Percentiles rank a stretch among this genome's conserved stretches.
Evolutionary conservation across 306 rosid genomes (phyloP).

Genomic region (Fragaria vesca): DNA sequence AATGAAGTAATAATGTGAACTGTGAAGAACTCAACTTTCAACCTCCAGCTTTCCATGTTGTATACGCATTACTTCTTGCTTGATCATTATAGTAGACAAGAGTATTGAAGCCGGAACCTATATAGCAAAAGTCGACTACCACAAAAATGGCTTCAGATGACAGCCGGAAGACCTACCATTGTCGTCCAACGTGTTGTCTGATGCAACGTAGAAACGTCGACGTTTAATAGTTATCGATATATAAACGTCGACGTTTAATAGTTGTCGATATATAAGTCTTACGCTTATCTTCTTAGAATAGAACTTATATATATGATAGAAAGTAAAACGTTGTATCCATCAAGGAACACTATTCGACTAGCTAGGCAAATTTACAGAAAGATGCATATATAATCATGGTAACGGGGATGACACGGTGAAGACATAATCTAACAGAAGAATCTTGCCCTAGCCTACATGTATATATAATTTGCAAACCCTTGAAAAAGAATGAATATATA

Average conservation of each 20-base stretch:
- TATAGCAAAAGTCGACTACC: background rate
- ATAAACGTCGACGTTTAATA: too few relatives aligned
- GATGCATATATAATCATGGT: background rate
- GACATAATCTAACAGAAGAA: conserved; percentile 2
- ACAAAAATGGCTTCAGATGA: too few relatives aligned
- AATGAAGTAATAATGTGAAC: too few relatives aligned
- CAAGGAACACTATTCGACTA: background rate
- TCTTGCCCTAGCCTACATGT: background rate
- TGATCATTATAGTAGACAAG: background rate
- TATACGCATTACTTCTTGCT: background rate
- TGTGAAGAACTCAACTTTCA: background rate
- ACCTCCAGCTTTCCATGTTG: background rate
- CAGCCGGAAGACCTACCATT: too few relatives aligned
- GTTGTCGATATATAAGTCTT: background rate
- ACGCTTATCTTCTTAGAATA: background rate
- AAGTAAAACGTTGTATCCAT: background rate
- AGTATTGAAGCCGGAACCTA: background rate
- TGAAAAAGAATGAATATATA: background rate
- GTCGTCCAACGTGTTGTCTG: too few relatives aligned
- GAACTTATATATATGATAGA: background rate
- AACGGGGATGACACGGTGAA: background rate
- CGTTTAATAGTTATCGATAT: too few relatives aligned
- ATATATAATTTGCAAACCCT: background rate
- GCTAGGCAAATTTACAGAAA: background rate
- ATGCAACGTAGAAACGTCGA: too few relatives aligned